These are phyloP conservation scores for Mariannaea sp. DNA, from an alignment of 2,329 filamentous ascomycete species.

Conservation along the genomic window DNA sequence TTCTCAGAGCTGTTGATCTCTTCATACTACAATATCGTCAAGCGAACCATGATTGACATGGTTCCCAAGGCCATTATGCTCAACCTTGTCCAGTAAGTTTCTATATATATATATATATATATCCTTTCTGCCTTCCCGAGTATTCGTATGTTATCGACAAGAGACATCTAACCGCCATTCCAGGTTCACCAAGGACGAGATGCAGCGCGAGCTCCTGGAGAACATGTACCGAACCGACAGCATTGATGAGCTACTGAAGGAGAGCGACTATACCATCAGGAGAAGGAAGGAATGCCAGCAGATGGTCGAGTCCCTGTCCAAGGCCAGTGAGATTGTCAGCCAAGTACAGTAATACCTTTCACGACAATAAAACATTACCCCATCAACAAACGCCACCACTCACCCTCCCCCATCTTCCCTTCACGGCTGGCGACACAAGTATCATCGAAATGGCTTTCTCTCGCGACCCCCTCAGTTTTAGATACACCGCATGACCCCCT, in stretches of 20 bases:
- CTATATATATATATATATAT: neutral
- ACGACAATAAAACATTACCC: slow-evolving; percentile 9
- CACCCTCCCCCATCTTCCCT: slow-evolving; percentile 8
- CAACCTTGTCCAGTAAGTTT: slow-evolving; percentile 85
- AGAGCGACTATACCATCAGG: slow-evolving; percentile 95
- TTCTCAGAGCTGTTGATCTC: slow-evolving; percentile 88
- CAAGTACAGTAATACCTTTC: slow-evolving; percentile 61
- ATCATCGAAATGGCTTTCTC: slow-evolving; percentile 22
- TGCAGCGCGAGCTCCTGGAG: slow-evolving; percentile 95
- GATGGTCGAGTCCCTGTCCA: slow-evolving; percentile 93
- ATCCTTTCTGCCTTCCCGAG: too few species aligned
- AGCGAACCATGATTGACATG: slow-evolving; percentile 99
- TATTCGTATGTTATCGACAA: too few species aligned
- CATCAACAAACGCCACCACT: neutral
- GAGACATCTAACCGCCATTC: slow-evolving; percentile 24
- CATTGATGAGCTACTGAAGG: slow-evolving; percentile 92
- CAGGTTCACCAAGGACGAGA: slow-evolving; percentile 95
- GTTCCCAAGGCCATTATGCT: slow-evolving; percentile 99
- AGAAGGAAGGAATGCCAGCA: slow-evolving; percentile 97
- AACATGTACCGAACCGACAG: slow-evolving; percentile 95
- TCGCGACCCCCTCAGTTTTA: slow-evolving; percentile 19
- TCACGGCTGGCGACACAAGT: slow-evolving; percentile 21
- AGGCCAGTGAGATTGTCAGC: slow-evolving; percentile 95
- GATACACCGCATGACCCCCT: slow-evolving; percentile 14
- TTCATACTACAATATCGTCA: slow-evolving; percentile 98